Evolutionary conservation across 2,329 filamentous ascomycete genomes (phyloP), one percentile per base, ranked within the genome.

Genomic region (Colletotrichum liriopes): DNA sequence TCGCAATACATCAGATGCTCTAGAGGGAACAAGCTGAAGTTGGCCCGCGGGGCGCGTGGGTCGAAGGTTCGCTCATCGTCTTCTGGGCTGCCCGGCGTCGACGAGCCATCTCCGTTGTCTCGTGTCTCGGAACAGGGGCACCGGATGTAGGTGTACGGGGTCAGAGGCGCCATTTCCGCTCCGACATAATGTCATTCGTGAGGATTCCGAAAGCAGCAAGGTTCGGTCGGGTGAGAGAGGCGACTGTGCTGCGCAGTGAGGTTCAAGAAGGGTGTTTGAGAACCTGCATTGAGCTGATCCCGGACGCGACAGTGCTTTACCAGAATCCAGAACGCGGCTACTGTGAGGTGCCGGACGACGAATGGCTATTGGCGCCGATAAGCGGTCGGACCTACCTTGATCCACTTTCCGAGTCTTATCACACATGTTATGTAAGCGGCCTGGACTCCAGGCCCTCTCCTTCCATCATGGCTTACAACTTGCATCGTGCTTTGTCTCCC

Each of bases 1-100:
- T 98, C 96, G 85, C 96, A 99, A 85, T 97, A 99, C 51, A 98
- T 89, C 35, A 99, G 89, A 80, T 98, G 92, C 79, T 98, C 96
- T 55, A 98, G 91, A 0, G 96, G 96, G 79, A 96, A 98, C 41
- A 99, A 87, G 75, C 94, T 95, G 86, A 94, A 98, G 81, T 95
- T 96, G 71, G 96, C 93, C 47, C 95, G 92, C 20, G 93, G 90
- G 73, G 92, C 92, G 77, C 93, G 91, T 2, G 96, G 95, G 80
- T 99, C 93, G 81, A 99, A 98, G 5, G 94, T 93, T 73, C 89
- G 87, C 71, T 94, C 93, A 75, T 94, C 93, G 71, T 93, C 91
- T 62, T 94, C 91, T 37, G 89, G 81, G 64, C 82, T 83, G 51
- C 82, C 77, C 47, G 77, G 75, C 47, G 75, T 74, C 26, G 77